Evolutionary conservation across 768 basidiomycete genomes (phyloP).

Genomic region (Mycena vitilis): DNA sequence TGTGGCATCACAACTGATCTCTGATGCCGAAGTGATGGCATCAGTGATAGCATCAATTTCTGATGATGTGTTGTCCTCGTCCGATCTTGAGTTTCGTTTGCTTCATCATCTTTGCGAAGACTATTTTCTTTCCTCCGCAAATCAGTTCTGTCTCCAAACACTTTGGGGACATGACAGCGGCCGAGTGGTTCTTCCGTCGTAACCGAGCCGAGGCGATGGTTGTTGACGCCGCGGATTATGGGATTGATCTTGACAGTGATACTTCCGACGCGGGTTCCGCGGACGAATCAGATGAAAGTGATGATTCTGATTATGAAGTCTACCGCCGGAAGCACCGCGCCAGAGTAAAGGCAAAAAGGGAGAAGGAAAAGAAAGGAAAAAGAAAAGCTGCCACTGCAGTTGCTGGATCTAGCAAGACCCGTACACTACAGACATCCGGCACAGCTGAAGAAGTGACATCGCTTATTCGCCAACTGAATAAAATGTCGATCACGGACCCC

Average conservation of each 20-base stretch:
- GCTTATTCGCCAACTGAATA: constrained; percentile 26
- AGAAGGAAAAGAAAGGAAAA: neutral
- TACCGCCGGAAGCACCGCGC: no score
- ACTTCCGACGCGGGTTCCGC: constrained; percentile 3
- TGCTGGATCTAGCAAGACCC: neutral
- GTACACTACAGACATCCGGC: neutral
- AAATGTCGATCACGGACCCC: constrained; percentile 24
- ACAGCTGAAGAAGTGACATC: constrained; percentile 25
- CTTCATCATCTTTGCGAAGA: no score
- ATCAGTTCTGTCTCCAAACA: no score
- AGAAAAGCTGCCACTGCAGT: neutral
- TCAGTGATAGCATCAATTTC: no score
- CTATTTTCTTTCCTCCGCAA: no score
- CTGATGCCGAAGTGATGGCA: no score
- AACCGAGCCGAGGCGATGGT: constrained; percentile 13
- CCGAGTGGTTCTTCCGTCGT: constrained; percentile 17
- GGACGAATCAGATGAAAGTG: neutral
- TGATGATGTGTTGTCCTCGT: no score
- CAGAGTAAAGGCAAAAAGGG: neutral
- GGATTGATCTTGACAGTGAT: neutral
- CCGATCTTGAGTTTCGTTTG: no score
- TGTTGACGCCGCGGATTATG: neutral
- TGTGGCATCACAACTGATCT: no score
- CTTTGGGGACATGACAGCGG: no score
- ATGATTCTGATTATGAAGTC: no score